A percentile compares a stretch with the other conserved stretches of the same genome.
Evolutionary conservation across 2,329 filamentous ascomycete species (phyloP).

Genomic region (Neurospora sp.): DNA sequence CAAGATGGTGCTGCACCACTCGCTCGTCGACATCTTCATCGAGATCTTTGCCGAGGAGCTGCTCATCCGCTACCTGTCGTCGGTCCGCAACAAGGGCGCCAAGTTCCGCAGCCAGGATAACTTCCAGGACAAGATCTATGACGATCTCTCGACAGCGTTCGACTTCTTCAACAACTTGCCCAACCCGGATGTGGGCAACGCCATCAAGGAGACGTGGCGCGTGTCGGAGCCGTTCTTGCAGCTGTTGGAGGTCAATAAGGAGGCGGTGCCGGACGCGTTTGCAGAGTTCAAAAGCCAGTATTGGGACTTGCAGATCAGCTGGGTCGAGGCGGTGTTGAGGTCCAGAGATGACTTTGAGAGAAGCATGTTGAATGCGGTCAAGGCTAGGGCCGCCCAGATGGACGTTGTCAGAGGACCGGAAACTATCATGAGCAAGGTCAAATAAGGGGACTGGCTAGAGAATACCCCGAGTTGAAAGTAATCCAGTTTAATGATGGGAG

Average conservation of each 20-base stretch:
- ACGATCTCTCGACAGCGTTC: constrained; percentile 84
- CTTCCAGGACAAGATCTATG: constrained; percentile 86
- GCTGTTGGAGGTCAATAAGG: constrained; percentile 67
- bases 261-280: constrained; percentile 66
- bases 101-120: constrained; percentile 82
- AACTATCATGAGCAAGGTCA: constrained; percentile 91
- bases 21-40: constrained; percentile 80
- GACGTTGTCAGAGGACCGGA: constrained; percentile 71
- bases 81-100: constrained; percentile 79
- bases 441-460: constrained; percentile 35
- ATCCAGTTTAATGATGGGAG: not conserved
- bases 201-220: constrained; percentile 86
- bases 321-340: constrained; percentile 88
- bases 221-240: constrained; percentile 77
- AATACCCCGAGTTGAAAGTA: not conserved
- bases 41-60: constrained; percentile 90
- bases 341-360: constrained; percentile 89
- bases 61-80: constrained; percentile 71
- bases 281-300: constrained; percentile 74
- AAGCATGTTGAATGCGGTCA: constrained; percentile 77
- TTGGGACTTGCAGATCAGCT: constrained; percentile 89
- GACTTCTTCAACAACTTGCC: constrained; percentile 71
- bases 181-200: constrained; percentile 56
- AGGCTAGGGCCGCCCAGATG: constrained; percentile 78
- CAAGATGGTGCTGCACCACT: constrained; percentile 71